Percentiles rank a stretch among this genome's conserved stretches.
Evolutionary conservation across 805 yeast species (phyloP).

Genomic region (Candida nanaspora): DNA sequence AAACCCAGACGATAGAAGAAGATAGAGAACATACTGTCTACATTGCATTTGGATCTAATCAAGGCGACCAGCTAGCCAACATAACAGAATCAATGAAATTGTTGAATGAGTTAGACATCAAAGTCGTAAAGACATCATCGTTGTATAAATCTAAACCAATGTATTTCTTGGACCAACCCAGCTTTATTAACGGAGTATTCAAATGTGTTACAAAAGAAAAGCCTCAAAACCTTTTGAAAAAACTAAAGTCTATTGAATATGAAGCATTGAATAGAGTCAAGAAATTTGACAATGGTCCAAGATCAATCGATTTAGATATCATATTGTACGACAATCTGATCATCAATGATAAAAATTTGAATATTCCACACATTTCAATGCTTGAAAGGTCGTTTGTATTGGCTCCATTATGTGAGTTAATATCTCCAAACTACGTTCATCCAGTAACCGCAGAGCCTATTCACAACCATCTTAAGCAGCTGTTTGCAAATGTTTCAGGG

Average conservation of each 20-base stretch:
- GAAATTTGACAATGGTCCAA: constrained; percentile 82
- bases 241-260: constrained; percentile 74
- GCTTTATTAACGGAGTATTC: constrained; percentile 79
- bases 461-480: constrained; percentile 54
- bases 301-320: constrained; percentile 86
- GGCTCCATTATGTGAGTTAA: constrained; percentile 78
- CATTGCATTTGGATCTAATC: constrained; percentile 86
- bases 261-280: constrained; percentile 64
- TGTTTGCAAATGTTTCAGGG: constrained; percentile 20
- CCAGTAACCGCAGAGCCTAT: constrained; percentile 85
- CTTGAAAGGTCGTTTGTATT: constrained; percentile 86
- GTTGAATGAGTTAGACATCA: constrained; percentile 34
- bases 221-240: constrained; percentile 58
- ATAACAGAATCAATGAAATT: constrained; percentile 48
- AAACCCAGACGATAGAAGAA: constrained; percentile 5
- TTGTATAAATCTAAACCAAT: constrained; percentile 87
- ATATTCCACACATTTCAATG: constrained; percentile 84
- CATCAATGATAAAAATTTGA: constrained; percentile 50
- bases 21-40: constrained; percentile 44
- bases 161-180: constrained; percentile 76
- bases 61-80: constrained; percentile 63
- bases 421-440: constrained; percentile 60
- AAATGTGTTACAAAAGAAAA: constrained; percentile 51
- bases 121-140: constrained; percentile 60
- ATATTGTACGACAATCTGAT: constrained; percentile 58